These are phyloP conservation scores for Apiotrichum sp. DNA, from an alignment of 1,284 basidiomycete species.

Conservation along the genomic window DNA sequence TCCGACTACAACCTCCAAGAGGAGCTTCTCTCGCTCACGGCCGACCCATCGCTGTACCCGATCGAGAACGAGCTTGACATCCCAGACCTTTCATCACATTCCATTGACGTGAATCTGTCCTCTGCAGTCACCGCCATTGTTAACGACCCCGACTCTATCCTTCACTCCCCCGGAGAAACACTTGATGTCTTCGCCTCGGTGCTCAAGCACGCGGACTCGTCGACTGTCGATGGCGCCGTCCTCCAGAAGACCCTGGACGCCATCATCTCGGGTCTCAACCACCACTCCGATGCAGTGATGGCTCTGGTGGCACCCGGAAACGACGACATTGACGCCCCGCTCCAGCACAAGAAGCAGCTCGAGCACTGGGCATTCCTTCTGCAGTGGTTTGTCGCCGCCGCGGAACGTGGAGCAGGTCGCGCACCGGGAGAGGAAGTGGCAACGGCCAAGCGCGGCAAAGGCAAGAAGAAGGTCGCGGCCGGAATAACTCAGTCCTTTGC, in stretches of 20 bases:
- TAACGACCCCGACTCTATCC: constrained; percentile 62
- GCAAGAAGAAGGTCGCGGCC: constrained; percentile 50
- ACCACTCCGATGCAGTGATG: constrained; percentile 36
- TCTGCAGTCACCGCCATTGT: constrained; percentile 67
- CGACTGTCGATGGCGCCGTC: constrained; percentile 28
- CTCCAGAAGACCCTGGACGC: constrained; percentile 38
- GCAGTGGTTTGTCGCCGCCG: constrained; percentile 72
- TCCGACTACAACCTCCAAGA: constrained; percentile 66
- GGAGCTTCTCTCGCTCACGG: constrained; percentile 57
- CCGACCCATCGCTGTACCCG: constrained; percentile 55
- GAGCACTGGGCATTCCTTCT: constrained; percentile 85
- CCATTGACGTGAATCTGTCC: constrained; percentile 44
- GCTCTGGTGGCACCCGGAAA: constrained; percentile 17
- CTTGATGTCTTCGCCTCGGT: constrained; percentile 75
- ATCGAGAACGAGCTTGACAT: constrained; percentile 64
- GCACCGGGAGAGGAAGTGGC: constrained; percentile 16
- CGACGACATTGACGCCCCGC: constrained; percentile 63
- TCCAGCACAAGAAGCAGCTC: constrained; percentile 63
- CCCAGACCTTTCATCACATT: constrained; percentile 48
- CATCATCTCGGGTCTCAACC: constrained; percentile 29
- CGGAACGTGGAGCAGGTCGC: constrained; percentile 63
- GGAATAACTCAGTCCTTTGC: constrained; percentile 53
- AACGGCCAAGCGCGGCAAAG: constrained; percentile 28
- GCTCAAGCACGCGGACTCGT: constrained; percentile 49
- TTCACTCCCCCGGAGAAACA: constrained; percentile 53